A percentile compares a stretch with the other conserved stretches of the same genome.
Conservation (phyloP, 148 eudicot genomes). For the Salicornia ramosissima region DNA sequence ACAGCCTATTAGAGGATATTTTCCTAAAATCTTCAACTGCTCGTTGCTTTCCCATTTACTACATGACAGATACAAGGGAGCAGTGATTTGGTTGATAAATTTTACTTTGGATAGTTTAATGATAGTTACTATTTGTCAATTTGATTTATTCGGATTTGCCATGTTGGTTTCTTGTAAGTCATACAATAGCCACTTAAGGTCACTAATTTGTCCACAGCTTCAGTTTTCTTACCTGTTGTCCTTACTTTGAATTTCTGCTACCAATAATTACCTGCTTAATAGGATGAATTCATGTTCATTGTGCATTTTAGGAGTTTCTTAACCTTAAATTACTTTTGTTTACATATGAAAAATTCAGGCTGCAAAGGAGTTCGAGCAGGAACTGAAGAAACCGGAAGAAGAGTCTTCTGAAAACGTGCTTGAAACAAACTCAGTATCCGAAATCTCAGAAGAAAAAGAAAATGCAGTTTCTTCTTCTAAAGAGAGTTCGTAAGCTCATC, state of each 20-base stretch:
- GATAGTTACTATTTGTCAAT: no score
- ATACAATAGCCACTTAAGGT: neutral
- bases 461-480: slow-evolving; percentile 41
- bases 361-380: slow-evolving; percentile 75
- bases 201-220: neutral
- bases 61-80: no score
- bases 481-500: slow-evolving; percentile 35
- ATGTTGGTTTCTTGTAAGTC: neutral
- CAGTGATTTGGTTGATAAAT: no score
- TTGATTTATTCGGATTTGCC: neutral
- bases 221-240: neutral
- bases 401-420: slow-evolving; percentile 33
- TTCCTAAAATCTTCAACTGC: no score
- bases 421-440: slow-evolving; percentile 34
- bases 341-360: slow-evolving; percentile 40
- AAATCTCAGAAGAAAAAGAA: slow-evolving; percentile 37
- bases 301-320: neutral
- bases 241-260: neutral
- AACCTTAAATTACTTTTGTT: neutral
- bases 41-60: no score
- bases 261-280: neutral
- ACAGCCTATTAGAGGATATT: no score
- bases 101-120: no score
- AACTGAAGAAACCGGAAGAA: slow-evolving; percentile 65
- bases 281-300: neutral